These are phyloP conservation scores for Lasiodiplodia sp. DNA, from an alignment of 2,329 filamentous ascomycete genomes.

Conservation along the genomic window DNA sequence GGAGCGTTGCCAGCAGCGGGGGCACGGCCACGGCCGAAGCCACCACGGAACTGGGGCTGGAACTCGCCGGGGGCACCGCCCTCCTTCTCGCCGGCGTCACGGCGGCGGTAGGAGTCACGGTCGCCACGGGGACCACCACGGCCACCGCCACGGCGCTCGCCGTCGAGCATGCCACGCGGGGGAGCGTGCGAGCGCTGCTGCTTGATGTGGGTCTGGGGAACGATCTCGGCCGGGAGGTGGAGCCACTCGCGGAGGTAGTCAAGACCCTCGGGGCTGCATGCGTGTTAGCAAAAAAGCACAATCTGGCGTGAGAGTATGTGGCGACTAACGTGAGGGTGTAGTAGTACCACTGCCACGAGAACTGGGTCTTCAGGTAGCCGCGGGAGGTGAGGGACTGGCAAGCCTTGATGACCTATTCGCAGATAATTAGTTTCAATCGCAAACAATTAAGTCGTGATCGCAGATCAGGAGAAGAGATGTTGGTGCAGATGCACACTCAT, in stretches of 20 bases:
- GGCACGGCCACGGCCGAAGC: conserved; percentile 42
- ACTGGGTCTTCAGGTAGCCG: conserved; percentile 99
- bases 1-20: conserved; percentile 28
- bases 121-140: conserved; percentile 68
- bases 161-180: conserved; percentile 89
- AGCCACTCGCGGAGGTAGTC: conserved; percentile 99
- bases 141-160: conserved; percentile 40
- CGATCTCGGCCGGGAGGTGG: conserved; percentile 98
- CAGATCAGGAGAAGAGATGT: not conserved
- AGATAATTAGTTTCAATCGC: not conserved
- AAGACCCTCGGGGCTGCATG: conserved; percentile 81
- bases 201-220: conserved; percentile 99
- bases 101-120: conserved; percentile 90
- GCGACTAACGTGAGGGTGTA: conserved; percentile 82
- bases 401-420: conserved; percentile 84
- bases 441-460: conserved; percentile 18
- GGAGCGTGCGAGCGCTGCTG: conserved; percentile 98
- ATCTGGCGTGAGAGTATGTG: conserved; percentile 31
- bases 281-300: not conserved
- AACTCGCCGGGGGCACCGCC: conserved; percentile 51
- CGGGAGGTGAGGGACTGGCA: conserved; percentile 97
- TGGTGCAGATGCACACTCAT: not conserved
- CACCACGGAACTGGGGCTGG: conserved; percentile 54
- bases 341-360: conserved; percentile 83
- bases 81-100: conserved; percentile 68